A percentile compares a stretch with the other conserved stretches of the same genome.
These are phyloP conservation scores for Chlorella sp. DNA, from an alignment of 139 green algal genomes.

Conservation along the genomic window DNA sequence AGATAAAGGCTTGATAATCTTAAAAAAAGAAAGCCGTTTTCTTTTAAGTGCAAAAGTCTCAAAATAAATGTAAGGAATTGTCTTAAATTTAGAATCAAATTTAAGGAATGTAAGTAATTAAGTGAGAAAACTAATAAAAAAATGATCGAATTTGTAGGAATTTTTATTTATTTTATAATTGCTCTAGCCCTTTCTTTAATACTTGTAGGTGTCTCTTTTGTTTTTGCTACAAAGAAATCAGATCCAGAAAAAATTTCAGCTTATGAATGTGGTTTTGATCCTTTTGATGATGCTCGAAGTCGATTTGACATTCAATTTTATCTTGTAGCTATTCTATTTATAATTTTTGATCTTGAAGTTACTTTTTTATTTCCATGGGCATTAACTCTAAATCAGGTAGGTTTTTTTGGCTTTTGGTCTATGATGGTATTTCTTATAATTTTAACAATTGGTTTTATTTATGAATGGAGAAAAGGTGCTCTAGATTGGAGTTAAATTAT, in stretches of 20 bases:
- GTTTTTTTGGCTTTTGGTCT: slow-evolving; percentile 41
- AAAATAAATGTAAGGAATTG: slow-evolving; percentile 58
- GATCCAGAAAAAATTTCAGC: slow-evolving; percentile 69
- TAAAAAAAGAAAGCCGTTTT: not conserved
- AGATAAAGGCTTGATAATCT: slow-evolving; percentile 3
- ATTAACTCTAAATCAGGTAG: slow-evolving; percentile 52
- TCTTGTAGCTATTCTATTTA: slow-evolving; percentile 70
- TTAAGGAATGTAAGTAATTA: not conserved
- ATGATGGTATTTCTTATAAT: slow-evolving; percentile 48
- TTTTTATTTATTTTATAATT: slow-evolving; percentile 68
- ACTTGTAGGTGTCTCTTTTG: slow-evolving; percentile 63
- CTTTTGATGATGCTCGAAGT: slow-evolving; percentile 66
- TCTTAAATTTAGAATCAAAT: slow-evolving; percentile 55
- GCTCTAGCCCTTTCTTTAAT: slow-evolving; percentile 52
- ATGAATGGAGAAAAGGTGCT: slow-evolving; percentile 61
- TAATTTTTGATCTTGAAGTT: slow-evolving; percentile 66
- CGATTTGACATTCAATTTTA: slow-evolving; percentile 73
- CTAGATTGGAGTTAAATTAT: slow-evolving; percentile 59
- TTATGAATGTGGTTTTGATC: slow-evolving; percentile 68
- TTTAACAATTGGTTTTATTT: slow-evolving; percentile 62
- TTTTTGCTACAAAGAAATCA: slow-evolving; percentile 61
- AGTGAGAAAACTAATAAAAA: slow-evolving; percentile 25
- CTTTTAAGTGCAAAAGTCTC: slow-evolving; percentile 36
- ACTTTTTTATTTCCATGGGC: slow-evolving; percentile 62
- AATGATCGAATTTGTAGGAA: slow-evolving; percentile 60